Conservation (phyloP, 768 basidiomycete genomes). For the Floccularia luteovirens region DNA sequence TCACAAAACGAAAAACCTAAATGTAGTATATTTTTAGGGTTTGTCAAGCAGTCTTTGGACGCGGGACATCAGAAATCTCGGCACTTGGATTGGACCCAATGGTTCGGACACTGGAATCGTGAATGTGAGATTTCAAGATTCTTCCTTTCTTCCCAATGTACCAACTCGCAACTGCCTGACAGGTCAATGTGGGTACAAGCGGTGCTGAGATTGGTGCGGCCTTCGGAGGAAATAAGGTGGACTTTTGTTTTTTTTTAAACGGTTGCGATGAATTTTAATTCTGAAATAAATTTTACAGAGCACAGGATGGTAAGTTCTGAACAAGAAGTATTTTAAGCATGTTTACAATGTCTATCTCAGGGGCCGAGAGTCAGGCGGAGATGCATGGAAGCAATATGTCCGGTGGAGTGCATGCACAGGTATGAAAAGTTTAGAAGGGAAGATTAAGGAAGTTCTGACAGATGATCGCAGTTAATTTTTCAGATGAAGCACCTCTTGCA, state of each 20-base stretch:
- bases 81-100: constrained; percentile 86
- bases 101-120: constrained; percentile 92
- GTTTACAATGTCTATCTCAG: constrained; percentile 29
- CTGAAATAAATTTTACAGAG: constrained; percentile 35
- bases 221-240: constrained; percentile 91
- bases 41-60: constrained; percentile 91
- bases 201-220: constrained; percentile 68
- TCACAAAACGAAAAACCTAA: constrained; percentile 6
- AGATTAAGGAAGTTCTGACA: constrained; percentile 6
- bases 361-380: constrained; percentile 96
- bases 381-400: constrained; percentile 98
- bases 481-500: constrained; percentile 80
- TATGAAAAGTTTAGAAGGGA: constrained; percentile 15
- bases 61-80: constrained; percentile 71
- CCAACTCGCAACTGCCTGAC: constrained; percentile 17
- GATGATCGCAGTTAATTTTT: constrained; percentile 65
- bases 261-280: not conserved
- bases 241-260: constrained; percentile 11
- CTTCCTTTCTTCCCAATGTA: constrained; percentile 22
- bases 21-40: constrained; percentile 36
- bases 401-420: constrained; percentile 86
- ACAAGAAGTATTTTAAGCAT: constrained; percentile 5
- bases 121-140: constrained; percentile 54
- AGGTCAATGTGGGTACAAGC: constrained; percentile 55
- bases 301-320: constrained; percentile 64